These are phyloP conservation scores for Periglandula ipomoeae DNA, from an alignment of 2,329 filamentous ascomycete genomes.

Conservation along the genomic window DNA sequence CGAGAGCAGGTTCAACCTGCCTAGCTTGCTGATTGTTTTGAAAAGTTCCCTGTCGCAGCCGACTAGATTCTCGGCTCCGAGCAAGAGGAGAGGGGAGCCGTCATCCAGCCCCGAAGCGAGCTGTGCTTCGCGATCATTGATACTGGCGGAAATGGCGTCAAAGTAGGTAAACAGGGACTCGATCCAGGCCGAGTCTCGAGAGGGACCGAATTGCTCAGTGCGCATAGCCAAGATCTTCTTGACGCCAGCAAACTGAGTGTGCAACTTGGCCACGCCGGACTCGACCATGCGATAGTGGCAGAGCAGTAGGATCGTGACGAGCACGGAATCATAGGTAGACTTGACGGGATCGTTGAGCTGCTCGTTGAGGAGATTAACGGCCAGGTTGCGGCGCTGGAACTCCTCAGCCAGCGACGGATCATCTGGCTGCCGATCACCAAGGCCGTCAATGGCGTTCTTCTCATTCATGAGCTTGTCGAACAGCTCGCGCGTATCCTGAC, in stretches of 20 bases:
- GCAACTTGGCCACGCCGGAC: slow-evolving; percentile 85
- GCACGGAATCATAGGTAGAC: slow-evolving; percentile 74
- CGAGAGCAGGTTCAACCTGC: slow-evolving; percentile 74
- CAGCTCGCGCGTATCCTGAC: slow-evolving; percentile 44
- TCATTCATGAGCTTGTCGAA: slow-evolving; percentile 38
- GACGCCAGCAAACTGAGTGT: slow-evolving; percentile 86
- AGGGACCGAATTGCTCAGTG: slow-evolving; percentile 36
- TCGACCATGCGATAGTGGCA: slow-evolving; percentile 93
- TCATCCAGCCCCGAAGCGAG: slow-evolving; percentile 60
- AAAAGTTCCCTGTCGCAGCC: slow-evolving; percentile 84
- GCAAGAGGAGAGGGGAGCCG: slow-evolving; percentile 37
- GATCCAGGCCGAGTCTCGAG: slow-evolving; percentile 75
- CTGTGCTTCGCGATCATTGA: slow-evolving; percentile 85
- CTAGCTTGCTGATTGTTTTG: slow-evolving; percentile 74
- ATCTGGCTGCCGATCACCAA: slow-evolving; percentile 39
- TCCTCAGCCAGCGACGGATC: slow-evolving; percentile 68
- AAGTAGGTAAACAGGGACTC: slow-evolving; percentile 91
- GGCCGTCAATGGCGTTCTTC: slow-evolving; percentile 34
- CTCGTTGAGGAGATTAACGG: slow-evolving; percentile 73
- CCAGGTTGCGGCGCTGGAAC: slow-evolving; percentile 70
- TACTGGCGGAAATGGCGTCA: slow-evolving; percentile 82
- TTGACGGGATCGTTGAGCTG: slow-evolving; percentile 69
- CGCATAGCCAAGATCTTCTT: slow-evolving; percentile 80
- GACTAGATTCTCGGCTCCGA: slow-evolving; percentile 72
- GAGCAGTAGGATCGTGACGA: slow-evolving; percentile 78